Evolutionary conservation across 2,329 filamentous ascomycete species (phyloP), one percentile per base, ranked within the genome.

Genomic region (Aspergillus fischeri): DNA sequence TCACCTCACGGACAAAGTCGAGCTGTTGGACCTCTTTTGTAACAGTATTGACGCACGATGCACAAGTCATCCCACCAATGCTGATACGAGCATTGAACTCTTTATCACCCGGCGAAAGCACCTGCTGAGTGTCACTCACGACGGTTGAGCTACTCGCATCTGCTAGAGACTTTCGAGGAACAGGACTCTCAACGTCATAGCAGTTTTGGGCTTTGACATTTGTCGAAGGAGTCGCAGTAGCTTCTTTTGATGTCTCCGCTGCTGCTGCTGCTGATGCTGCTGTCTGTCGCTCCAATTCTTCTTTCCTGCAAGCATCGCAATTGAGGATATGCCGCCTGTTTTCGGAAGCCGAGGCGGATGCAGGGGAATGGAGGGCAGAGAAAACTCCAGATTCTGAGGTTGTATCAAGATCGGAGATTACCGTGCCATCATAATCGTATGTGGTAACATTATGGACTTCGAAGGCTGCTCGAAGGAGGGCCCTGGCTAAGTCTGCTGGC

Each of bases 21-120:
- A 80, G 73, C 59, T 84, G 82, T 49, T 82, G 75, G 41, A 91
- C 71, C 60, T 83, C 82, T 6, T 81, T 75, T 11, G 82, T 86
- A 63, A 91, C 83, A 42, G 80, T 78, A 66, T 86, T 86, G 53
- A 81, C 80, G 66, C 89, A 92, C 11, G 86, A 81, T 14, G 85
- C 84, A 68, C 89, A 91, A 3, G 86, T 90, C 88, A 92, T 91
- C 53, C 88, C 88, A 28, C 81, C 84, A 44, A 92, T 80, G 21
- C 86, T 75, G 17, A 80, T 63, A 10, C 65, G 67, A 3, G 73
- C 70, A 38, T 44, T 64, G 51, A 65, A 73, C 48, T 60, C 62
- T 47, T 62, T 57, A 10, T 44, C 35, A n/a, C 14, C 21, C 14
- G 2, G 24, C 21, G 44, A 17, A 24, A 53, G 20, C 5, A 47